These are phyloP conservation scores for Penicillium italicum DNA, from an alignment of 2,329 filamentous ascomycete genomes.

Conservation along the genomic window DNA sequence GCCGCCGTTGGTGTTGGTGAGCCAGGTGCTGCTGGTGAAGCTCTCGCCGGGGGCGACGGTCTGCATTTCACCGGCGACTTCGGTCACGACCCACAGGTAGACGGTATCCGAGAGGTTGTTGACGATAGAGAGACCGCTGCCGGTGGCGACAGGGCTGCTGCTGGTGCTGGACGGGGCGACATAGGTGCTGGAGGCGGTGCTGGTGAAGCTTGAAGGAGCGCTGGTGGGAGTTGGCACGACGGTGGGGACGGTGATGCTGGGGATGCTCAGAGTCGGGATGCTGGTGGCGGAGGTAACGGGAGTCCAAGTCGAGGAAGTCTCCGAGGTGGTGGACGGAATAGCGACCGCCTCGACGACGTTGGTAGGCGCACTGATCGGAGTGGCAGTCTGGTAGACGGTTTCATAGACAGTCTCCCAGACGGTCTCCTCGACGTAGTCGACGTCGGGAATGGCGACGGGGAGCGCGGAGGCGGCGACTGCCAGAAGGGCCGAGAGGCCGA, in stretches of 20 bases:
- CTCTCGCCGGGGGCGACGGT: conserved; percentile 16
- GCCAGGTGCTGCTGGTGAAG: conserved; percentile 26
- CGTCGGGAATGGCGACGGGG: conserved; percentile 5
- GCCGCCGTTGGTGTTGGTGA: conserved; percentile 29
- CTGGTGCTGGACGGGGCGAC: neutral
- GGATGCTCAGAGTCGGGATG: neutral
- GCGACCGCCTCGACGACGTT: neutral
- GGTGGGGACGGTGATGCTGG: neutral
- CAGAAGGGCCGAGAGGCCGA: conserved; percentile 9
- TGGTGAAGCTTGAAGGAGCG: neutral
- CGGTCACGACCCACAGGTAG: conserved; percentile 30
- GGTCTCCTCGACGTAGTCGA: neutral
- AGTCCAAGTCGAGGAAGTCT: neutral
- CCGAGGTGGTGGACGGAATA: neutral
- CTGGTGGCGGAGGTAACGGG: neutral
- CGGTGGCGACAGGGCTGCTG: conserved; percentile 7
- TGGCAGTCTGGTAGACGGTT: conserved; percentile 1
- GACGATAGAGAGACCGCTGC: conserved; percentile 23
- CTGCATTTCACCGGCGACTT: conserved; percentile 18
- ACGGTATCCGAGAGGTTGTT: conserved; percentile 27
- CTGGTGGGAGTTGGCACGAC: conserved; percentile 8
- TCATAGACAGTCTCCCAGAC: conserved; percentile 9
- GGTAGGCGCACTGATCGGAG: neutral
- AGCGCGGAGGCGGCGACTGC: conserved; percentile 10
- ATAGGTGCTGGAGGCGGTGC: neutral